These are phyloP conservation scores for Elsinoe perseae DNA, from an alignment of 2,329 filamentous ascomycete species.

Conservation along the genomic window DNA sequence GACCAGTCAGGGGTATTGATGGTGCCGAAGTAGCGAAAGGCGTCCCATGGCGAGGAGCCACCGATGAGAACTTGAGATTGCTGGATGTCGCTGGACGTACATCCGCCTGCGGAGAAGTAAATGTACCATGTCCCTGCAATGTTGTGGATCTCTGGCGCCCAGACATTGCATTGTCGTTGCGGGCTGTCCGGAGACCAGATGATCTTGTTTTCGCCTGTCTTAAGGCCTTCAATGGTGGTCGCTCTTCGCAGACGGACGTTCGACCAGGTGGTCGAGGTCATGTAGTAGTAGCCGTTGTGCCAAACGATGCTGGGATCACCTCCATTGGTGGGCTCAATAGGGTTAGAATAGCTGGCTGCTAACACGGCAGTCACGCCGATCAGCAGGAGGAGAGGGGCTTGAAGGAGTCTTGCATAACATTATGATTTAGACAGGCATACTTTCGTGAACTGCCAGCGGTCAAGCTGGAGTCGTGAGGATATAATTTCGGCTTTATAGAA, in stretches of 20 bases:
- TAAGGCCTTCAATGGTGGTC: slow-evolving; percentile 48
- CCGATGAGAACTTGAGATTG: slow-evolving; percentile 47
- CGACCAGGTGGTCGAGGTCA: slow-evolving; percentile 50
- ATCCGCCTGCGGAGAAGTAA: slow-evolving; percentile 48
- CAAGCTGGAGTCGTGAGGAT: not conserved
- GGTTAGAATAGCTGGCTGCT: slow-evolving; percentile 41
- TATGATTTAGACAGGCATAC: not conserved
- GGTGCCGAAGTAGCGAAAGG: slow-evolving; percentile 43
- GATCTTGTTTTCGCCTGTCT: slow-evolving; percentile 43
- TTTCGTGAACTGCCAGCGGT: not conserved
- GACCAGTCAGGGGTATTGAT: slow-evolving; percentile 42
- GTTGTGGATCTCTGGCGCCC: slow-evolving; percentile 51
- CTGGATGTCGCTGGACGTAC: slow-evolving; percentile 39
- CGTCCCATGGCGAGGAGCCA: slow-evolving; percentile 46
- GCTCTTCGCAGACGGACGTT: slow-evolving; percentile 48
- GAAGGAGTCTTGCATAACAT: not conserved
- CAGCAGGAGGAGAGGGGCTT: not conserved
- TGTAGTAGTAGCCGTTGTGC: slow-evolving; percentile 49
- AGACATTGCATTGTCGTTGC: slow-evolving; percentile 49
- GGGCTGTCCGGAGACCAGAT: slow-evolving; percentile 45
- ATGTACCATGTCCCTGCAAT: slow-evolving; percentile 45
- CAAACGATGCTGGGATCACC: slow-evolving; percentile 49
- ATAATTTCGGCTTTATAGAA: not conserved
- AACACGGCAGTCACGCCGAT: slow-evolving; percentile 15
- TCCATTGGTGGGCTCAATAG: slow-evolving; percentile 45